phyloP scores from a whole-genome alignment of 2,329 filamentous ascomycete genomes.

The Paraphoma chrysanthemicola region DNA sequence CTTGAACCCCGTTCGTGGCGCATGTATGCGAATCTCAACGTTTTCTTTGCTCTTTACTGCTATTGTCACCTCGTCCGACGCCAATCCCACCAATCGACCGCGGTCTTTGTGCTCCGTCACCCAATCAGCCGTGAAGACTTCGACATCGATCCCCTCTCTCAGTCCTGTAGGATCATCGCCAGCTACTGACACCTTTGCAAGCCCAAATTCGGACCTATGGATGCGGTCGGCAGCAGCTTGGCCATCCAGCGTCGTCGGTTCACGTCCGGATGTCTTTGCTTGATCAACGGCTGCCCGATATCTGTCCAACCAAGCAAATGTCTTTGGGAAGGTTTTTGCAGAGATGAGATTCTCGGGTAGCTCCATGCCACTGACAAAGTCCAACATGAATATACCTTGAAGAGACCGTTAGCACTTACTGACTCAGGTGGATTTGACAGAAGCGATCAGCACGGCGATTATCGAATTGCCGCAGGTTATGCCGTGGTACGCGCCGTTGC shows the following conservation, averaged over 20 bases:
- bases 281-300: slow-evolving; percentile 60
- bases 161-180: slow-evolving; percentile 60
- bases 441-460: neutral
- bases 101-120: slow-evolving; percentile 25
- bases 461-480: neutral
- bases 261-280: slow-evolving; percentile 51
- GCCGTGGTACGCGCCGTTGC: neutral
- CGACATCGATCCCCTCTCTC: slow-evolving; percentile 60
- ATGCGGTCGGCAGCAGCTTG: slow-evolving; percentile 61
- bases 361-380: slow-evolving; percentile 67
- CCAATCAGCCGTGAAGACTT: slow-evolving; percentile 35
- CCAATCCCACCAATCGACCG: slow-evolving; percentile 31
- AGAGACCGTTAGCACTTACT: neutral
- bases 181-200: slow-evolving; percentile 56
- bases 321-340: slow-evolving; percentile 61
- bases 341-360: slow-evolving; percentile 63
- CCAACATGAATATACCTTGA: slow-evolving; percentile 66
- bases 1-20: slow-evolving; percentile 34
- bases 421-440: neutral
- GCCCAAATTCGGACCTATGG: slow-evolving; percentile 54
- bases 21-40: slow-evolving; percentile 28
- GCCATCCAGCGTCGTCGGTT: slow-evolving; percentile 58
- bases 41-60: slow-evolving; percentile 17
- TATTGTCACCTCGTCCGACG: slow-evolving; percentile 30
- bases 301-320: slow-evolving; percentile 70